A percentile compares a stretch with the other conserved stretches of the same genome.
Conservation (phyloP, 179 eudicot genomes). For the Spinacia oleracea region DNA sequence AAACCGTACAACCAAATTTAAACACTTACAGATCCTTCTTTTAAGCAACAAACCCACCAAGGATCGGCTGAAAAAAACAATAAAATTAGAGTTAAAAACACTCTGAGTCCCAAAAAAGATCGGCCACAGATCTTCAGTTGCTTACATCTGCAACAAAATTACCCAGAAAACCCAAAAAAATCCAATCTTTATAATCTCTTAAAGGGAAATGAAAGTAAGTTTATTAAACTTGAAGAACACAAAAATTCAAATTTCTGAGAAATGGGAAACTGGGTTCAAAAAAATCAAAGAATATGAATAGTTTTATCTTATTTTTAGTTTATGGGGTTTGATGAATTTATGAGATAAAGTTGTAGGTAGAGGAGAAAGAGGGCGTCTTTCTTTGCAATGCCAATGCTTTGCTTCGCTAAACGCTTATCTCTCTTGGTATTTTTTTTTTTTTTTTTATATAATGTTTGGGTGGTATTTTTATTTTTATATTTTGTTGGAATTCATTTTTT, state of each 20-base stretch:
- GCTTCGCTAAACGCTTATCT: constrained; percentile 34
- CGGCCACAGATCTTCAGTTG: constrained; percentile 49
- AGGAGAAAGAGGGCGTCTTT: constrained; percentile 33
- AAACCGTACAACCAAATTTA: not conserved
- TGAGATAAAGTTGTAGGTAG: constrained; percentile 36
- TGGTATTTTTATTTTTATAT: not conserved
- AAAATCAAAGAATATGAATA: constrained; percentile 24
- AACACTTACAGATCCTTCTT: constrained; percentile 49
- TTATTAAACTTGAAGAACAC: not conserved
- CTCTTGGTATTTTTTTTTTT: constrained; percentile 10
- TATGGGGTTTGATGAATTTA: constrained; percentile 14
- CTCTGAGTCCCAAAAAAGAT: constrained; percentile 30
- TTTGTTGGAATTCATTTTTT: not conserved
- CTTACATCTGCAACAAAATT: constrained; percentile 10
- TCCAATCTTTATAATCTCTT: constrained; percentile 1
- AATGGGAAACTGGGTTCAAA: constrained; percentile 7
- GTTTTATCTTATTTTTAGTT: not conserved
- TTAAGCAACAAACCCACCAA: constrained; percentile 31
- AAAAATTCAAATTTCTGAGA: constrained; percentile 7
- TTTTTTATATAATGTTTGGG: not conserved
- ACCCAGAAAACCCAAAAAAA: constrained; percentile 5
- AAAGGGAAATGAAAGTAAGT: not conserved
- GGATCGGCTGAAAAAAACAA: constrained; percentile 38
- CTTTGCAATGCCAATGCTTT: constrained; percentile 41
- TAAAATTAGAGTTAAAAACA: constrained; percentile 10